Evolutionary conservation across 2,329 filamentous ascomycete species (phyloP).

Genomic region (Aspergillus oerlinghausenensis): DNA sequence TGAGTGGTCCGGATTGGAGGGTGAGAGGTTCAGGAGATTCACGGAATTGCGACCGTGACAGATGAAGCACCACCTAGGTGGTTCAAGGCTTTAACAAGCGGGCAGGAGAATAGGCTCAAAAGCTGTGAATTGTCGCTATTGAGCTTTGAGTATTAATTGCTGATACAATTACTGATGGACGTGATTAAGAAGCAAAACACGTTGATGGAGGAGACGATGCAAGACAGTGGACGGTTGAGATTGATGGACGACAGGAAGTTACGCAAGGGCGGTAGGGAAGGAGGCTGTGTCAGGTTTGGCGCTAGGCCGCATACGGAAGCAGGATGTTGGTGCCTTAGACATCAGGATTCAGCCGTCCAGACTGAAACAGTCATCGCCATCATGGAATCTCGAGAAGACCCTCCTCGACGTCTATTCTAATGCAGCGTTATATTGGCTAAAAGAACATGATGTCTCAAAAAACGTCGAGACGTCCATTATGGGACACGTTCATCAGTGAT

Average conservation of each 20-base stretch:
- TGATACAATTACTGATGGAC: neutral
- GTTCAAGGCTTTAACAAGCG: constrained; percentile 3
- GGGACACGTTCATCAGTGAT: neutral
- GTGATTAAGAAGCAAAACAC: constrained; percentile 1
- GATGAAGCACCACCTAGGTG: constrained; percentile 7
- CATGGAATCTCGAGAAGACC: neutral
- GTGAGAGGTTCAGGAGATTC: constrained; percentile 7
- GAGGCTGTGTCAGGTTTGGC: constrained; percentile 8
- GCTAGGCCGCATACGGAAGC: constrained; percentile 20
- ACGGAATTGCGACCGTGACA: constrained; percentile 7
- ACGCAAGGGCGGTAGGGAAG: constrained; percentile 8
- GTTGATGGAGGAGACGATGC: constrained; percentile 13
- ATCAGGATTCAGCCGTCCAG: constrained; percentile 7
- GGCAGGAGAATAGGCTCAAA: neutral
- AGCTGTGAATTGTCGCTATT: neutral
- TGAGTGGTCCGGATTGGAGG: neutral
- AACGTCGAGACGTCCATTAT: neutral
- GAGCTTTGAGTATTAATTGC: neutral
- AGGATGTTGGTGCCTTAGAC: constrained; percentile 6
- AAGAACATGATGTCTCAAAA: neutral
- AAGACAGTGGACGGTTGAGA: constrained; percentile 11
- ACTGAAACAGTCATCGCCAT: constrained; percentile 6
- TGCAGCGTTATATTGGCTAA: neutral
- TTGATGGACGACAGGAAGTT: constrained; percentile 7
- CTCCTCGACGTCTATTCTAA: neutral